These are phyloP conservation scores for Pistacia integerrima DNA, from an alignment of 345 rosid species.

Conservation along the genomic window DNA sequence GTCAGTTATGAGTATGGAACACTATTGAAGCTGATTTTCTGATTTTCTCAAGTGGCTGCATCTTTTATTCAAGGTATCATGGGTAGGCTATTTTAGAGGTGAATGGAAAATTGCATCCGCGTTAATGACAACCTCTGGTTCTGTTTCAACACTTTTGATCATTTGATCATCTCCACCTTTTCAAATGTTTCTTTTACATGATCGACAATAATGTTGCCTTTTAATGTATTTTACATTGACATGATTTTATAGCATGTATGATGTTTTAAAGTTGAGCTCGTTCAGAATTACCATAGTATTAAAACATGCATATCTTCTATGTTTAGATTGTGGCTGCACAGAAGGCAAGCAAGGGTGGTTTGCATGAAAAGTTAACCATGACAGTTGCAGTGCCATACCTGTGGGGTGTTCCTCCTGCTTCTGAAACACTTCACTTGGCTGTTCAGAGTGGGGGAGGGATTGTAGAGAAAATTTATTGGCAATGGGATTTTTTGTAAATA, in stretches of 20 bases:
- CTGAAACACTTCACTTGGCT: conserved; percentile 91
- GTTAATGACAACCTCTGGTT: background rate
- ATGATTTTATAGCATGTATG: background rate
- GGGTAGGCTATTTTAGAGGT: background rate
- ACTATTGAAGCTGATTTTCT: background rate
- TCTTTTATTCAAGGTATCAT: background rate
- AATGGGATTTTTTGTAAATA: conserved; percentile 83
- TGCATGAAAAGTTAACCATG: conserved; percentile 91
- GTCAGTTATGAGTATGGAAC: background rate
- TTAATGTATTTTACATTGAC: background rate
- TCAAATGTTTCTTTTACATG: background rate
- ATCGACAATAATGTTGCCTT: background rate
- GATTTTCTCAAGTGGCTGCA: background rate
- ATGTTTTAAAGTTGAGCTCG: background rate
- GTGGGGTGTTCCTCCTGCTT: conserved; percentile 97
- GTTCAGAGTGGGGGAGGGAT: conserved; percentile 93
- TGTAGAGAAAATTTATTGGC: conserved; percentile 88
- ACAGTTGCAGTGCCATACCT: conserved; percentile 91
- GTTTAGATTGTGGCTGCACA: conserved; percentile 73
- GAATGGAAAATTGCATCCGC: background rate
- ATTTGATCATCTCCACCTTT: background rate
- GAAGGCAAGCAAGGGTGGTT: conserved; percentile 75
- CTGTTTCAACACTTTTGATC: background rate
- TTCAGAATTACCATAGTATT: background rate
- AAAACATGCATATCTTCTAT: background rate